Base-by-base conservation (phyloP, 2,329 filamentous ascomycete genomes). In the Mariannaea elegans region DNA sequence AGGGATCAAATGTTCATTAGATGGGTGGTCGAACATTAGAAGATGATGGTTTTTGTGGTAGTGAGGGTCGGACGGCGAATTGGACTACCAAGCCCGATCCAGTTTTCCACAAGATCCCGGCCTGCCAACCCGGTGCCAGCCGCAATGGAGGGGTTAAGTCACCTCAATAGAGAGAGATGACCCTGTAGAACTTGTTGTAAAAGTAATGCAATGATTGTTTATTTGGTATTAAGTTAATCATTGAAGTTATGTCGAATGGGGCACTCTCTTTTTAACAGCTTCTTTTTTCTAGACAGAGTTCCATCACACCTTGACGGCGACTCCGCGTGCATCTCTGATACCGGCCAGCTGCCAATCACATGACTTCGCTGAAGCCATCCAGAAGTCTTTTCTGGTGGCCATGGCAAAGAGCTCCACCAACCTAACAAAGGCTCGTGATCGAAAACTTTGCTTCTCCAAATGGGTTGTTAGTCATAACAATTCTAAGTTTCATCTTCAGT, bases 391-490 rank as follows among this genome's bases (percentile, higher is more conserved):
- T 36, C 32, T 23, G 45, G 45, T 65, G 49, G 42, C 29, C 56
- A 63, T 50, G 52, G 49, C 24, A 48, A 45, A 44, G 46, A 59
- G 52, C 60, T 70, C 67, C 67, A 70, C 67, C 24, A 27, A 9
- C 24, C 24, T 62, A 58, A 59, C 56, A 57, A 52, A 61, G 50
- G 59, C 55, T 59, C 61, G 62, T 63, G 65, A 65, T 66, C 36
- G 59, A 70, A 70, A 70, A 69, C 55, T 70, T 67, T 70, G 64
- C 64, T 63, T 45, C 45, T 56, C 19, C 60, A 55, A 27, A 58
- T 45, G 27, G 52, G 46, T 45, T 68, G 51, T 70, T 64, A 65
- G 63, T 69, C 58, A 59, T 54, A 7, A 7, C 13, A 14, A 51
- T 54, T 14, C 16, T 42, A 38, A 13, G 18, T 18, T 51, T 31